phyloP scores from a whole-genome alignment of 768 basidiomycete species.

The Erythrobasidium yunnanense region DNA sequence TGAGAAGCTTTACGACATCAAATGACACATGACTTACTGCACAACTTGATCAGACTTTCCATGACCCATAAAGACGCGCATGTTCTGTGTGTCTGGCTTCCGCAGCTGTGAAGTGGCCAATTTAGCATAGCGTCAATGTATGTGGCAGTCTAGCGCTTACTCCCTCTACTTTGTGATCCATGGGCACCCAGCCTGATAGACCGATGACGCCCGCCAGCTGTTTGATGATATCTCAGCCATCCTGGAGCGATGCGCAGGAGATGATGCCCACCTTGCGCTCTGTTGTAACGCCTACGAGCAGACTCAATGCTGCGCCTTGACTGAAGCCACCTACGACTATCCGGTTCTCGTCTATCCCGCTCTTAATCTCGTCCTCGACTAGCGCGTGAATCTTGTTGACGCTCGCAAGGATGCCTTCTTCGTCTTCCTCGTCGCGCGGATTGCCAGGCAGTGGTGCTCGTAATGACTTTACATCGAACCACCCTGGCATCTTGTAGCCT shows the following conservation, averaged over 20 bases:
- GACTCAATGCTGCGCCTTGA: slow-evolving; percentile 23
- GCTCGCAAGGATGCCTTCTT: slow-evolving; percentile 21
- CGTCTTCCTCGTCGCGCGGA: slow-evolving; percentile 14
- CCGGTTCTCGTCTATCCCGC: slow-evolving; percentile 3
- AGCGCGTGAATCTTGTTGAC: slow-evolving; percentile 13
- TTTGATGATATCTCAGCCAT: not conserved
- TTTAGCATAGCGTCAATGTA: not conserved
- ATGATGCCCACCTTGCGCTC: slow-evolving; percentile 6
- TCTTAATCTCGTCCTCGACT: slow-evolving; percentile 15
- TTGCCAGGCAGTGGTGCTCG: slow-evolving; percentile 2
- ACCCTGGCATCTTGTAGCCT: slow-evolving; percentile 22
- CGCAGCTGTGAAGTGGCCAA: slow-evolving; percentile 10
- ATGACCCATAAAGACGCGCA: slow-evolving; percentile 22
- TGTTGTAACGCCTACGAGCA: slow-evolving; percentile 16
- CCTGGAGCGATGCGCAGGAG: not conserved
- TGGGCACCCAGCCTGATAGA: slow-evolving; percentile 23
- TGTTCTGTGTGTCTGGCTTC: slow-evolving; percentile 4
- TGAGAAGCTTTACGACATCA: not conserved
- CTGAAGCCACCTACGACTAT: slow-evolving; percentile 28
- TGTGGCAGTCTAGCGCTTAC: slow-evolving; percentile 2
- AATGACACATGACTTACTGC: not conserved
- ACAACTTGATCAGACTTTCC: slow-evolving; percentile 22
- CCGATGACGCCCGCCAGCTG: slow-evolving; percentile 18
- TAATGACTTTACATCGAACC: slow-evolving; percentile 9
- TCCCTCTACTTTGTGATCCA: not conserved